A percentile compares a stretch with the other conserved stretches of the same genome.
Evolutionary conservation across 2,329 filamentous ascomycete genomes (phyloP).

Genomic region (Aspergillus texensis): DNA sequence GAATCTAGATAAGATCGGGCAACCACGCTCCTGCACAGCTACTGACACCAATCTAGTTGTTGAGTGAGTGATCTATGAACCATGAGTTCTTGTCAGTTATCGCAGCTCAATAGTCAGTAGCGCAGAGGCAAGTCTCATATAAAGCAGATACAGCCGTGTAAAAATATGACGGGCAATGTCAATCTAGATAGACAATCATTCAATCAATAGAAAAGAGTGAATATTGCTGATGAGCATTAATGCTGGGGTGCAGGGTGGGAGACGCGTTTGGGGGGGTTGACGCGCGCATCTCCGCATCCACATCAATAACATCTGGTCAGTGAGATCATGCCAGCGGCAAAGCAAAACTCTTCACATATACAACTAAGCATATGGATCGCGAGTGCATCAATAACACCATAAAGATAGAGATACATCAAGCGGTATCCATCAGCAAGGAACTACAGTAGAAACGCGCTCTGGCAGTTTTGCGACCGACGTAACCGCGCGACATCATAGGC

Average conservation of each 20-base stretch:
- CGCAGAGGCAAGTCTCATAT: neutral
- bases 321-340: neutral
- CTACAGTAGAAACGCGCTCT: slow-evolving; percentile 32
- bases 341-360: slow-evolving; percentile 7
- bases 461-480: slow-evolving; percentile 28
- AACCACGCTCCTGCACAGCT: neutral
- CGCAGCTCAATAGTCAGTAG: neutral
- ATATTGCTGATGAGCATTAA: neutral
- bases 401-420: neutral
- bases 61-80: slow-evolving; percentile 2
- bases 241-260: slow-evolving; percentile 16
- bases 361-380: neutral
- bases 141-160: neutral
- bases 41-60: neutral
- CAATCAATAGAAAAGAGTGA: neutral
- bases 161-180: neutral
- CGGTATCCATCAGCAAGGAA: neutral
- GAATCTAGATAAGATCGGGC: neutral
- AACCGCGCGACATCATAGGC: slow-evolving; percentile 24
- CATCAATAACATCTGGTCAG: slow-evolving; percentile 13
- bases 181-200: neutral
- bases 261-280: slow-evolving; percentile 31
- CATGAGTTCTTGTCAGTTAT: slow-evolving; percentile 1
- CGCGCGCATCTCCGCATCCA: slow-evolving; percentile 29
- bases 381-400: neutral